These are phyloP conservation scores for Papiliotrema nemorosa DNA, from an alignment of 1,284 basidiomycete genomes.

Conservation along the genomic window DNA sequence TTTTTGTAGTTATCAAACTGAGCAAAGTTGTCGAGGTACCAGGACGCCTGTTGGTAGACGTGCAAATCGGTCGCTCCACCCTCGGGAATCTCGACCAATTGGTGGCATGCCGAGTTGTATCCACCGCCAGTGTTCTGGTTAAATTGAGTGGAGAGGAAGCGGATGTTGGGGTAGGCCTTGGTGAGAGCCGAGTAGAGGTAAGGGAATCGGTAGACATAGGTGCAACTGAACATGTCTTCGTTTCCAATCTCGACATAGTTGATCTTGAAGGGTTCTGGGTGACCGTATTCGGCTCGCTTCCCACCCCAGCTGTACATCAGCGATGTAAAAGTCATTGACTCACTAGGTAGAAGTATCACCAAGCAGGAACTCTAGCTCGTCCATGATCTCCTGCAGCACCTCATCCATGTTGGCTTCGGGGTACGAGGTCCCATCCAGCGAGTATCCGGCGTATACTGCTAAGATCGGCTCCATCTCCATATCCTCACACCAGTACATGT, in stretches of 20 bases:
- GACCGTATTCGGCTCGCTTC: conserved; percentile 3
- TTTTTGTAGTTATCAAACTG: conserved; percentile 4
- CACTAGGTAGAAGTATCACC: conserved; percentile 4
- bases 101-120: neutral
- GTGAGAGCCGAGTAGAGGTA: conserved; percentile 7
- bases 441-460: conserved; percentile 7
- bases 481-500: conserved; percentile 9
- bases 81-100: neutral
- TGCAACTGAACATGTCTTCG: conserved; percentile 7
- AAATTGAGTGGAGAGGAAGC: conserved; percentile 3
- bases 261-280: conserved; percentile 4
- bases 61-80: neutral
- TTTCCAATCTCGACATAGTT: conserved; percentile 8
- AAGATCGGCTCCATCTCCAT: conserved; percentile 10
- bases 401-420: conserved; percentile 6
- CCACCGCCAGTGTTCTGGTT: conserved; percentile 2
- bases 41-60: conserved; percentile 1
- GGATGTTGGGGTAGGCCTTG: conserved; percentile 8
- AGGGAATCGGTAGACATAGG: conserved; percentile 4
- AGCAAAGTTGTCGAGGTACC: conserved; percentile 4
- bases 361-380: conserved; percentile 4
- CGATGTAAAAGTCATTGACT: neutral
- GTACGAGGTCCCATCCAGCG: conserved; percentile 6
- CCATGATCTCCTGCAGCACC: conserved; percentile 6
- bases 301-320: conserved; percentile 3